Conservation (phyloP, 148 eudicot species). For the Cornus kousa region DNA sequence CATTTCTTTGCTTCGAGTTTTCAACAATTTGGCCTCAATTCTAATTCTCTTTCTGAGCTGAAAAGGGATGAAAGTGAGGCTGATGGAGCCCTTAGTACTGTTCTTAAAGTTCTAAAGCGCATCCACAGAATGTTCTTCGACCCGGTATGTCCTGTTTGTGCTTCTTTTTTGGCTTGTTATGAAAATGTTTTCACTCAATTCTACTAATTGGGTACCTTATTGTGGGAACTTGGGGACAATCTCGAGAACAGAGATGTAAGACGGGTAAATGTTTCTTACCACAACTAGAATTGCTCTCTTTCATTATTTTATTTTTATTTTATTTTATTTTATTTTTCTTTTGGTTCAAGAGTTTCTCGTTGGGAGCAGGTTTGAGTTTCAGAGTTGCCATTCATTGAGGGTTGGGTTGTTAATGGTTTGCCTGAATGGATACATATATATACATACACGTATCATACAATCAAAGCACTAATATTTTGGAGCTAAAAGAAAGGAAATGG, state of each 20-base stretch:
- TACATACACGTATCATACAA: background rate
- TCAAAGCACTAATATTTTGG: too few relatives aligned
- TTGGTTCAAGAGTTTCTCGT: background rate
- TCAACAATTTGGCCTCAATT: conserved; percentile 55
- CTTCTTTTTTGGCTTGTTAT: too few relatives aligned
- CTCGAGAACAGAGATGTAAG: conserved; percentile 9
- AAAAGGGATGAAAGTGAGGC: conserved; percentile 81
- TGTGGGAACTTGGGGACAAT: conserved; percentile 48
- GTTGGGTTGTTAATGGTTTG: too few relatives aligned
- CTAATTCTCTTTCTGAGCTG: conserved; percentile 67
- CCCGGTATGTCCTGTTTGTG: too few relatives aligned
- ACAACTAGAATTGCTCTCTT: background rate
- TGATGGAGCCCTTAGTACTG: conserved; percentile 33
- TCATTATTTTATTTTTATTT: background rate
- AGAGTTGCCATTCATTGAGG: background rate
- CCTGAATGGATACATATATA: background rate
- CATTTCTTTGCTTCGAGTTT: conserved; percentile 81
- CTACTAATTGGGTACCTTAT: too few relatives aligned
- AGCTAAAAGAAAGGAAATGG: too few relatives aligned
- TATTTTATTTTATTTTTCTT: background rate
- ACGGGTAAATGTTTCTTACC: conserved; percentile 37
- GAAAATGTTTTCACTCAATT: too few relatives aligned
- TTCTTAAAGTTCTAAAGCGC: too few relatives aligned
- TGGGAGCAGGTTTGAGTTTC: background rate
- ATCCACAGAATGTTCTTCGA: too few relatives aligned